phyloP scores from a whole-genome alignment of 192 early-diverging fungal species.

The Backusella circina region DNA sequence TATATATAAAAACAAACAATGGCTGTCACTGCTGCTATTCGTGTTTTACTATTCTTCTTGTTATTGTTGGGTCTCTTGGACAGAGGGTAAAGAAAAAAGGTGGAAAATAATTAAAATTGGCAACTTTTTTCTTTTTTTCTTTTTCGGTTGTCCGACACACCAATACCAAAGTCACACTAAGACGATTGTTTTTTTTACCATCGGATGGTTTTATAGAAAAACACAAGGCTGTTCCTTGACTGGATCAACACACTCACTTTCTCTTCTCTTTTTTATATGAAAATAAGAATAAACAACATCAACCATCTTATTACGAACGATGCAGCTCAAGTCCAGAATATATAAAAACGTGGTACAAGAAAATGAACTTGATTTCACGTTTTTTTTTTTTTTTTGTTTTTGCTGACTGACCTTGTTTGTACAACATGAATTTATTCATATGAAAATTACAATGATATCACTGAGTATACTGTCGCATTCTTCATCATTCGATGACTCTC shows the following conservation, averaged over 20 bases:
- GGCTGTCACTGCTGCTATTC: not conserved
- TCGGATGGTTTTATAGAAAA: not conserved
- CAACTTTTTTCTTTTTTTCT: not conserved
- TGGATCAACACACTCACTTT: too few species aligned
- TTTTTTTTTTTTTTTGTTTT: too few species aligned
- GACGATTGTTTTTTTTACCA: not conserved
- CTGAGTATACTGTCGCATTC: too few species aligned
- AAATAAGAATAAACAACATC: too few species aligned
- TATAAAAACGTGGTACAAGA: not conserved
- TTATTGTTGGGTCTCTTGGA: too few species aligned
- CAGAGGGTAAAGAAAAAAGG: not conserved
- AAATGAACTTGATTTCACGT: not conserved
- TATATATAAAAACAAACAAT: not conserved
- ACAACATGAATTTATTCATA: not conserved
- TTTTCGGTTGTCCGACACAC: not conserved
- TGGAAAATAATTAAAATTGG: not conserved
- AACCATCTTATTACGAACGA: too few species aligned
- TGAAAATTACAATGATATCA: too few species aligned
- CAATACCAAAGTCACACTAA: not conserved
- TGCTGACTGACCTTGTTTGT: not conserved
- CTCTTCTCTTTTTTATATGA: too few species aligned
- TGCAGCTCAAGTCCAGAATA: not conserved
- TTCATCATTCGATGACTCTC: too few species aligned
- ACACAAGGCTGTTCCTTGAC: not conserved
- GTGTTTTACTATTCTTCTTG: not conserved